These are phyloP conservation scores for Colletotrichum noveboracense DNA, from an alignment of 2,329 filamentous ascomycete species.

Conservation along the genomic window DNA sequence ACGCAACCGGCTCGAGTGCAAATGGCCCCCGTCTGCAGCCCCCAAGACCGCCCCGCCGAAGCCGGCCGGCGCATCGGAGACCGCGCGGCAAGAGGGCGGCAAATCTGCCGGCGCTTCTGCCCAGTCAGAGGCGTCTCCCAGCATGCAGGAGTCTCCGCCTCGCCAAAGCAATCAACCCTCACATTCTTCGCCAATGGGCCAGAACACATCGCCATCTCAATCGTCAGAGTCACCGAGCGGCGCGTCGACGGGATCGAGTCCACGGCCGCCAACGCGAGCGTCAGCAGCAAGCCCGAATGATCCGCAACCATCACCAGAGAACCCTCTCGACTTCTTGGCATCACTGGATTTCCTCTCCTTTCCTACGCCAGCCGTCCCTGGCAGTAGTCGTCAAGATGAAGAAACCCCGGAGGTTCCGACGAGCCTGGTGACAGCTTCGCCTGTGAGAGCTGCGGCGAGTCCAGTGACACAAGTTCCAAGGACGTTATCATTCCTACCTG, in stretches of 20 bases:
- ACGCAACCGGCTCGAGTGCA: slow-evolving; percentile 27
- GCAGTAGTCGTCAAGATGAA: background rate
- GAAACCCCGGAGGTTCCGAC: background rate
- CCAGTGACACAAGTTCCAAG: background rate
- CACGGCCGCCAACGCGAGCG: background rate
- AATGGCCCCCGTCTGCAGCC: slow-evolving; percentile 4
- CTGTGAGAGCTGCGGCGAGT: background rate
- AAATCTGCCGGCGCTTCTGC: background rate
- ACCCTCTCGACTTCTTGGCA: background rate
- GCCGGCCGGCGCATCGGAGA: background rate
- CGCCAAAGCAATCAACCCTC: background rate
- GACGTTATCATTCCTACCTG: background rate
- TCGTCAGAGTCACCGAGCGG: background rate
- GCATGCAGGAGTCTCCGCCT: background rate
- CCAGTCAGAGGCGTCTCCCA: background rate
- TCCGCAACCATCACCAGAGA: background rate
- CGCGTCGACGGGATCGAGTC: background rate
- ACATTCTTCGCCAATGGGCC: background rate
- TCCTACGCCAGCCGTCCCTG: background rate
- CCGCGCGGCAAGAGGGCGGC: background rate
- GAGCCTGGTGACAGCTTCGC: background rate
- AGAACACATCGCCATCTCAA: background rate
- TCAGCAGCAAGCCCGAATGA: background rate
- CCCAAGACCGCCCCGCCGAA: background rate
- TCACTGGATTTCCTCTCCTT: background rate